These are phyloP conservation scores for Fallopia convolvulus DNA, from an alignment of 148 eudicot genomes.

Conservation along the genomic window DNA sequence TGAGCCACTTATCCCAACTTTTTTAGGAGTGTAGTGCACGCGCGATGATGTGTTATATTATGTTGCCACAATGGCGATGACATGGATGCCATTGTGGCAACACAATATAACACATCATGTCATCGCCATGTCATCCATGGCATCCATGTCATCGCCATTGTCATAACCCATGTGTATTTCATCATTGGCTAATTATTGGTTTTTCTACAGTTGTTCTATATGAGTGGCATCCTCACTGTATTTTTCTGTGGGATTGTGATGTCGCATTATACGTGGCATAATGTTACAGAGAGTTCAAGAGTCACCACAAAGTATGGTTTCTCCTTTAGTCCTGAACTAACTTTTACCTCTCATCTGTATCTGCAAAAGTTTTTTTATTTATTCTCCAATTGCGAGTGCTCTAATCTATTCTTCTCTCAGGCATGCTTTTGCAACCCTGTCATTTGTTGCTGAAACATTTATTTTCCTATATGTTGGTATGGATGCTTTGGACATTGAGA, in stretches of 20 bases:
- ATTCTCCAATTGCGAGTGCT: not conserved
- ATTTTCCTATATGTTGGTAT: conserved; percentile 84
- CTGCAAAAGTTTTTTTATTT: not conserved
- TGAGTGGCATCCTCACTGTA: conserved; percentile 84
- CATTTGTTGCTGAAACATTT: conserved; percentile 70
- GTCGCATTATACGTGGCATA: conserved; percentile 94
- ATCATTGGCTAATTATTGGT: conserved; percentile 2
- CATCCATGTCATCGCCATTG: too few species aligned
- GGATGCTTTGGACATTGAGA: conserved; percentile 90
- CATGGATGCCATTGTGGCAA: too few species aligned
- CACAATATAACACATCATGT: too few species aligned
- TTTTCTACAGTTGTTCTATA: conserved; percentile 54
- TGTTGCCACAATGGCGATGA: too few species aligned
- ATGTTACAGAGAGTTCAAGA: conserved; percentile 76
- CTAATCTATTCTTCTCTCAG: conserved; percentile 27
- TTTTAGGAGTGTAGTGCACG: too few species aligned
- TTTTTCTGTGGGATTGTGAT: conserved; percentile 92
- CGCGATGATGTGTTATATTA: too few species aligned
- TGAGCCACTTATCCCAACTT: too few species aligned
- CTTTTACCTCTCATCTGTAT: conserved; percentile 3
- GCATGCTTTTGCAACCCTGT: conserved; percentile 83
- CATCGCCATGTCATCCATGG: too few species aligned
- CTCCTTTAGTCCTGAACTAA: conserved; percentile 10
- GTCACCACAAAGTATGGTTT: conserved; percentile 64
- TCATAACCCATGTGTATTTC: not conserved